A percentile compares a stretch with the other conserved stretches of the same genome.
Conservation (phyloP, 2,329 filamentous ascomycete species). For the Penicillium nordicum region DNA sequence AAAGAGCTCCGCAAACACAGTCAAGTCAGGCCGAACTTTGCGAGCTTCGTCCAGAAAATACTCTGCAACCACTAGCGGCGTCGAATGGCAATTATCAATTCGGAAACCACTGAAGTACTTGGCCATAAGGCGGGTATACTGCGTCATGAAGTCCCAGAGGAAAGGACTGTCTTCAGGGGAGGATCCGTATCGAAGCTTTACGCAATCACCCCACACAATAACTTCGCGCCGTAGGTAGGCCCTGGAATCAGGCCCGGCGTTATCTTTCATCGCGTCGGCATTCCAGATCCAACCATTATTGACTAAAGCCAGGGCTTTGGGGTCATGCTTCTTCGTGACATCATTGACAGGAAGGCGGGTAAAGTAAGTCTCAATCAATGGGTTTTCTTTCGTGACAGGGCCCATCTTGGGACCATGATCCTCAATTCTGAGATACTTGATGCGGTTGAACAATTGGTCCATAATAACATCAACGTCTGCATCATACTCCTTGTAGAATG, state of each 20-base stretch:
- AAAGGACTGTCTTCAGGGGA: constrained; percentile 82
- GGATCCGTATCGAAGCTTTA: constrained; percentile 87
- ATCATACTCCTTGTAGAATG: constrained; percentile 91
- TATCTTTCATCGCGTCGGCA: constrained; percentile 88
- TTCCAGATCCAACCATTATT: constrained; percentile 99
- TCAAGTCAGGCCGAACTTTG: constrained; percentile 78
- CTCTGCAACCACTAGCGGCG: constrained; percentile 88
- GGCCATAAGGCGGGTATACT: constrained; percentile 86
- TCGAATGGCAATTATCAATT: constrained; percentile 98
- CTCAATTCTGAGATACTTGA: constrained; percentile 93
- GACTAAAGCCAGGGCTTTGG: constrained; percentile 73
- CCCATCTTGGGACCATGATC: constrained; percentile 85
- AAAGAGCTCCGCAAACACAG: constrained; percentile 92
- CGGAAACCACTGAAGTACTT: constrained; percentile 94
- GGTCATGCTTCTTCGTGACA: constrained; percentile 70
- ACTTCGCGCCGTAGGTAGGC: constrained; percentile 96
- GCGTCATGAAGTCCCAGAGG: constrained; percentile 93
- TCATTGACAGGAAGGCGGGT: constrained; percentile 80
- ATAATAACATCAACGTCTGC: constrained; percentile 75
- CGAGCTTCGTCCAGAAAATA: constrained; percentile 94
- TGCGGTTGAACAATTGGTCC: constrained; percentile 87
- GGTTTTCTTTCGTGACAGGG: constrained; percentile 69
- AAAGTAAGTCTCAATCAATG: constrained; percentile 92
- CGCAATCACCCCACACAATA: constrained; percentile 97
- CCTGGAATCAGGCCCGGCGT: constrained; percentile 81